Percentiles rank a stretch among this genome's conserved stretches.
phyloP scores from a whole-genome alignment of 2,329 filamentous ascomycete genomes.

The Diaporthe sp. region DNA sequence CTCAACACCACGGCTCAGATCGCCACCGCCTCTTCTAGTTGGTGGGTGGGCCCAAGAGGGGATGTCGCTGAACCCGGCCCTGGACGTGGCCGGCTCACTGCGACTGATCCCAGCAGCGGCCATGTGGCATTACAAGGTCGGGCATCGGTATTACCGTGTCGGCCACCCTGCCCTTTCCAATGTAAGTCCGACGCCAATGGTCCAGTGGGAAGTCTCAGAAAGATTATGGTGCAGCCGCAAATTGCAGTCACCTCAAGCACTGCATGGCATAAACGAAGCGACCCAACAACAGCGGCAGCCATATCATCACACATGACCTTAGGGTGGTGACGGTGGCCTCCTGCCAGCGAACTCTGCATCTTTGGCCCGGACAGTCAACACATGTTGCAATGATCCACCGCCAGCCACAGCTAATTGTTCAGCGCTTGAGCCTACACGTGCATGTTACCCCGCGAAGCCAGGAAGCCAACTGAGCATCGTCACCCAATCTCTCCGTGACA shows the following conservation, averaged over 20 bases:
- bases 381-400: slow-evolving; percentile 32
- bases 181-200: slow-evolving; percentile 33
- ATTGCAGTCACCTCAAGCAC: slow-evolving; percentile 33
- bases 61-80: slow-evolving; percentile 30
- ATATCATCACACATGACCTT: slow-evolving; percentile 39
- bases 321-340: slow-evolving; percentile 27
- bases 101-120: slow-evolving; percentile 35
- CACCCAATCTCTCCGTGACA: slow-evolving; percentile 18
- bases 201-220: slow-evolving; percentile 28
- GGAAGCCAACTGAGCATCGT: slow-evolving; percentile 17
- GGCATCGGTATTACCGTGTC: slow-evolving; percentile 40
- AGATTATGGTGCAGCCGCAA: slow-evolving; percentile 37
- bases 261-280: slow-evolving; percentile 33
- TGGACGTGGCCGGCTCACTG: slow-evolving; percentile 27
- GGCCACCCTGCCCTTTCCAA: slow-evolving; percentile 35
- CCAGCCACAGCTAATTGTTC: slow-evolving; percentile 21
- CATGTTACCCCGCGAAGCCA: slow-evolving; percentile 24
- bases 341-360: slow-evolving; percentile 21
- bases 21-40: slow-evolving; percentile 25
- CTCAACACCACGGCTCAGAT: slow-evolving; percentile 34
- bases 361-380: slow-evolving; percentile 11
- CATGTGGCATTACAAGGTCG: slow-evolving; percentile 39
- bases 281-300: slow-evolving; percentile 22
- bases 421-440: slow-evolving; percentile 24
- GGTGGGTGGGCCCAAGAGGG: slow-evolving; percentile 28